Conservation (phyloP, 352 stramenopile species). For the Bremia lactucae region DNA sequence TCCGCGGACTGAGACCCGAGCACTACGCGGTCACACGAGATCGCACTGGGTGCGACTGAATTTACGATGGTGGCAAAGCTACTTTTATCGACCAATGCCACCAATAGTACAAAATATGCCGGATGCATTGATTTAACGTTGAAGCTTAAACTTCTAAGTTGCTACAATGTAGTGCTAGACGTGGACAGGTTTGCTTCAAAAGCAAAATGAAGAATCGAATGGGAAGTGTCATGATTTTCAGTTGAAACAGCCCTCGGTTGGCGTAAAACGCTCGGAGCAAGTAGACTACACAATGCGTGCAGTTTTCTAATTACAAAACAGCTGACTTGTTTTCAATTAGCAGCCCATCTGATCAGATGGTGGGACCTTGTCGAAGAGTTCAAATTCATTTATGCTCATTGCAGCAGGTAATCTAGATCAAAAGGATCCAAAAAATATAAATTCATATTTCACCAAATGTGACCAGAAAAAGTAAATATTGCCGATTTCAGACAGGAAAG, state of each 20-base stretch:
- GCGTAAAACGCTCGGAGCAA: slow-evolving; percentile 3
- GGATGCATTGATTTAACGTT: slow-evolving; percentile 8
- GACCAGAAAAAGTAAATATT: too few species aligned
- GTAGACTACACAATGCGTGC: too few species aligned
- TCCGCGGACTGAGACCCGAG: slow-evolving; percentile 19
- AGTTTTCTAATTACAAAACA: too few species aligned
- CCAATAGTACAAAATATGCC: slow-evolving; percentile 1
- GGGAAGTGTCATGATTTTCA: slow-evolving; percentile 10
- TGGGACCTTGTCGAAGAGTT: slow-evolving; percentile 3
- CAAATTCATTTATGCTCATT: slow-evolving; percentile 2
- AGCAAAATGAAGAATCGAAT: slow-evolving; percentile 6
- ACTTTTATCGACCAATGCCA: slow-evolving; percentile 1
- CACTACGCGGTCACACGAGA: slow-evolving; percentile 16
- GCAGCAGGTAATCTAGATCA: too few species aligned
- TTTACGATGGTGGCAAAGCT: background rate
- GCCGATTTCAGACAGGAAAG: background rate
- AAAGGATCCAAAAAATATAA: too few species aligned
- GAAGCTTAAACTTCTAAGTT: too few species aligned
- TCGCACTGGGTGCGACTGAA: slow-evolving; percentile 3
- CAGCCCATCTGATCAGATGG: background rate
- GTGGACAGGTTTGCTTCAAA: slow-evolving; percentile 7
- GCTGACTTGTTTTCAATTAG: slow-evolving; percentile 3
- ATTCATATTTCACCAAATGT: too few species aligned
- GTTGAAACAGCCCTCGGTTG: slow-evolving; percentile 11
- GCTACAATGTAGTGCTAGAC: slow-evolving; percentile 12